Evolutionary conservation across 2,329 filamentous ascomycete genomes (phyloP), one percentile per base, ranked within the genome.

Genomic region (Pestalotiopsis sp.): DNA sequence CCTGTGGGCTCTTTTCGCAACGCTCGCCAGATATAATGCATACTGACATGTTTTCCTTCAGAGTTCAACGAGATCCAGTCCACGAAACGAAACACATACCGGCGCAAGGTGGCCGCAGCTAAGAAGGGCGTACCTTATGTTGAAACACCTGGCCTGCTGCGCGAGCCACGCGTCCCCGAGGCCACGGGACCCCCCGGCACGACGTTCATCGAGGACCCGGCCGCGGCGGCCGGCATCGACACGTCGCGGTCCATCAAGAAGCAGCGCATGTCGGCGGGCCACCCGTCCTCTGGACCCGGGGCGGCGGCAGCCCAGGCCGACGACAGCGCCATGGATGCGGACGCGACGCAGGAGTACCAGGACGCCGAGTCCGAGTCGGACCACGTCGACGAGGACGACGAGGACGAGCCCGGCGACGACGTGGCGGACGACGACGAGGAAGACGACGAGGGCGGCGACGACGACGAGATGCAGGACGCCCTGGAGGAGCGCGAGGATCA

Each of bases 51-150:
- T 5, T n/a, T 23, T n/a, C 20, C 62, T 25, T 67, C 2, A 92
- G 90, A 92, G 78, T 94, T 92, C 84, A 92, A 90, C 76, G 87
- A 91, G 71, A 88, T 90, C 68, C 91, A 93, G 78, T 89, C 90
- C 23, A 90, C 91, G 68, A 94, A 94, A 81, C 90, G 92, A 66
- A 93, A 90, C 73, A 89, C 87, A 17, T 93, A 93, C 80, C 87
- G 91, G 66, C 88, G 90, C 74, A 92, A 91, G 74, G 87, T 91
- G 20, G 89, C 90, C 45, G 90, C 89, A 66, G 88, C 90, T 66
- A 93, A 92, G 79, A 81, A 80, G 66, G 80, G 75, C 14, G 75
- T 74, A 57, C 66, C 75, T 14, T 67, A 71, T 31, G 78, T 80
- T 4, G 77, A 82, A 70, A 73, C 75, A 27, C 75, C 77, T 1